Percentiles rank a stretch among this genome's conserved stretches.
These are phyloP conservation scores for Kitagawia praeruptora DNA, from an alignment of 129 eudicot species.

Conservation along the genomic window DNA sequence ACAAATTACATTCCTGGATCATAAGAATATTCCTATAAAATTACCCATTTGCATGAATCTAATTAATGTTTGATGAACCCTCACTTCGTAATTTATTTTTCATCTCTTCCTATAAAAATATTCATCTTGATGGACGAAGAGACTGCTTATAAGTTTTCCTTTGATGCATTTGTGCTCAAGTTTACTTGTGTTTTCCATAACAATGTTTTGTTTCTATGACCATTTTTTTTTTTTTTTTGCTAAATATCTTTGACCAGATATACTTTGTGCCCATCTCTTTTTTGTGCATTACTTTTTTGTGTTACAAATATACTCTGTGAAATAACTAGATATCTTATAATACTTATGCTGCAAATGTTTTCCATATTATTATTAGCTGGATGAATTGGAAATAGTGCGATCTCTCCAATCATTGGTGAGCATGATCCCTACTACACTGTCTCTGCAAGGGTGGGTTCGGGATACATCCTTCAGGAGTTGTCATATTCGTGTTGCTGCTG, in stretches of 20 bases:
- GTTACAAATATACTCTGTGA: neutral
- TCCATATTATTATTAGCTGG: slow-evolving; percentile 63
- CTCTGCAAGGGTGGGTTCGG: slow-evolving; percentile 63
- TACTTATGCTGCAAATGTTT: neutral
- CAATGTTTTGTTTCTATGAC: neutral
- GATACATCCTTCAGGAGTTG: slow-evolving; percentile 51
- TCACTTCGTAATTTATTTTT: neutral
- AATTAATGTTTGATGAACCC: neutral
- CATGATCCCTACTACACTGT: slow-evolving; percentile 77
- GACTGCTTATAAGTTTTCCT: neutral
- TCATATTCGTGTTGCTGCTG: slow-evolving; percentile 74
- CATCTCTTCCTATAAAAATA: neutral
- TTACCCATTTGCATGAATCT: neutral
- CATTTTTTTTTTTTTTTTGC: too few relatives aligned
- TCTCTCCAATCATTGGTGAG: slow-evolving; percentile 84
- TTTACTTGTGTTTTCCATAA: neutral
- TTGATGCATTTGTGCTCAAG: neutral
- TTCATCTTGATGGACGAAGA: neutral
- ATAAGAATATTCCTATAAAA: too few relatives aligned
- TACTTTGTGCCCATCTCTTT: neutral
- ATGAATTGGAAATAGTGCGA: slow-evolving; percentile 92
- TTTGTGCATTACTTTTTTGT: neutral
- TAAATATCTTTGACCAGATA: neutral
- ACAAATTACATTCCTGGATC: neutral
- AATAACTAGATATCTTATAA: neutral